Base-by-base conservation (phyloP, 2,329 filamentous ascomycete genomes). In the Sodiomyces alkalinus region DNA sequence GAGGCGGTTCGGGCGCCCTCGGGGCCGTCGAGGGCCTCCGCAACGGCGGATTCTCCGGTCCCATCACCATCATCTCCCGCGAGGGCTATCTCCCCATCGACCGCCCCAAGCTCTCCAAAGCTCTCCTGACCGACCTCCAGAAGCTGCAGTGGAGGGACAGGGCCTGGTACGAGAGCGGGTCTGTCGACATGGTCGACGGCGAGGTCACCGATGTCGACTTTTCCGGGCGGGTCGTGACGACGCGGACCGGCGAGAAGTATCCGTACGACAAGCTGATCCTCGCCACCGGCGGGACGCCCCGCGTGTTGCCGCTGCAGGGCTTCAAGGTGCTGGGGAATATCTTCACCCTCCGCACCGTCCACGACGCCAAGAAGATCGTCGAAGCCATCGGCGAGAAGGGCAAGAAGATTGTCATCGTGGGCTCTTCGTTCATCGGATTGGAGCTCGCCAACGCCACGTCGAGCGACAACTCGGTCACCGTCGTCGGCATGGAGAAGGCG, bases 351-450 rank as follows among this genome's bases (percentile, higher is more conserved):
- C 73, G 90, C 30, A 75, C 63, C 8, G 62, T 92, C n/a, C 65
- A 75, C 22, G 76, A 96, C 45, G 71, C 76, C 1, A 72, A 86
- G 48, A 65, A 64, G 33, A 94, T 98, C 39, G 64, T 83, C 16
- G 64, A 61, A 2, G 82, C 83, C 6, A 80, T 92, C 26, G 83
- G 83, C 17, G 71, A 81, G 26, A 78, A 80, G 46, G 74, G 73
- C 33, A 94, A 93, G 65, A 94, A 93, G 53, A 74, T 98, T 39
- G 83, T 93, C 26, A 65, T 98, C 10, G 64, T 98, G 30, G 90
- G 90, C 22, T 87, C 80, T 33, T 92, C 83, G 1, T 98, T 98
- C 53, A 98, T 98, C 46, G 90, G 90, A 22, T 92, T 98, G 80
- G 90, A 98, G 53, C 71, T 92, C n/a, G 87, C 80, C 35, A 90